Base-by-base conservation (phyloP, 495 filamentous ascomycete species). In the Thozetella sp. region DNA sequence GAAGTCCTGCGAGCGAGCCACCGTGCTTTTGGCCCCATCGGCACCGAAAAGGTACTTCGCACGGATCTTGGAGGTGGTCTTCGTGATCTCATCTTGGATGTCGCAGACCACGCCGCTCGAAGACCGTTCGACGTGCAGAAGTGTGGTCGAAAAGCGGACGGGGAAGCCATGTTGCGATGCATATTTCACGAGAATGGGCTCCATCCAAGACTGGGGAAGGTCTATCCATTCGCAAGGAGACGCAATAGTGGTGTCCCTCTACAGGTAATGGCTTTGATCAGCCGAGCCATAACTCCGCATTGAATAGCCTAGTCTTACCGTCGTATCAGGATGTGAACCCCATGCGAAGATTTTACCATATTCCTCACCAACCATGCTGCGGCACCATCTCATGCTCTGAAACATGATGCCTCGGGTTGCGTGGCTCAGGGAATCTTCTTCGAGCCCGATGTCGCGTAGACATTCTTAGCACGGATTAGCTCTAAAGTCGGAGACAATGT, bases 391-490 rank as follows among this genome's bases (percentile, higher is more conserved):
- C 2, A 79, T 81, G 52, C 83, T 77, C 59, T 73, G 64, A 72
- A 85, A 81, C 48, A 68, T 65, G 20, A 73, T 65, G 1, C 76
- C 70, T 19, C 65, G 64, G 12, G 74, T 74, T 15, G 77, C 75
- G 24, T 76, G 59, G 22, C 67, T 62, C 2, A 70, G 50, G 40
- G 72, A 71, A 55, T 79, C 79, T n/a, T 74, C 57, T 19, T 84
- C 80, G 0, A 85, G 69, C 2, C 83, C 82, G 53, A 86, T 80
- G 56, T 86, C 83, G 20, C 83, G 79, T 9, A 86, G 70, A 66
- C 80, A 83, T 67, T 86, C 83, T 76, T 45, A 24, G 4, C n/a
- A n/a, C n/a, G n/a, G n/a, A n/a, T n/a, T n/a, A n/a, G n/a, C n/a
- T n/a, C n/a, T n/a, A n/a, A n/a, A n/a, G n/a, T n/a, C n/a, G n/a